Base-by-base conservation (phyloP, 2,329 filamentous ascomycete species). In the Trichoderma semiorbis region DNA sequence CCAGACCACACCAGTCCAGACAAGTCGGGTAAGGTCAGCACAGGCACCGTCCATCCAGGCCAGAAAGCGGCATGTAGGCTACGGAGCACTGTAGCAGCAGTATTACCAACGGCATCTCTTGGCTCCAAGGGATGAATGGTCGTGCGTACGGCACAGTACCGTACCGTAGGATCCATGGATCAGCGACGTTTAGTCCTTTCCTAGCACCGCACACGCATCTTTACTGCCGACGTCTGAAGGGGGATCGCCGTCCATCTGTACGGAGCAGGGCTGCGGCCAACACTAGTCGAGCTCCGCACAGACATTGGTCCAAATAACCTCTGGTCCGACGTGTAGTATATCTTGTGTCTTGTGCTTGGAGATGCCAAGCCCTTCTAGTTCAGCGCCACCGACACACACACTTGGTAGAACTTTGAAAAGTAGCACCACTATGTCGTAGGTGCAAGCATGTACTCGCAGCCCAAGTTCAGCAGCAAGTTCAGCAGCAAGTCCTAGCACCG, bases 241-340 rank as follows among this genome's bases (percentile, higher is more conserved):
- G 50, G 64, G 66, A 62, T 62, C 57, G 57, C 57, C 66, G 16
- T 11, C 66, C 55, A 69, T 69, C 66, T 69, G 66, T 28, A 69
- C 47, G 66, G 12, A 69, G 43, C 57, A 62, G 57, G 66, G 66
- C 57, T 62, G 57, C 28, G 57, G 47, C 55, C 55, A 69, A 34
- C 66, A 30, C 57, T 28, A 36, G 26, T 60, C 55, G 64, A 55
- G 64, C 64, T 67, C 64, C 64, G 64, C 64, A 58, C 47, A 67
- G 18, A 36, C 34, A 21, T 34, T 65, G 47, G 62, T 58, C 57
- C 64, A 67, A 58, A 58, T 43, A 67, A 58, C 64, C 64, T 67
- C 50, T 24, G 57, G 34, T 5, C 62, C n/a, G 26, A 53, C 47
- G 47, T 24, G 47, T 24, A 53, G 47, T 24, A 53, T 53, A 53